Evolutionary conservation across 139 green algal species (phyloP).

Genomic region (Volvox reticuliferus): DNA sequence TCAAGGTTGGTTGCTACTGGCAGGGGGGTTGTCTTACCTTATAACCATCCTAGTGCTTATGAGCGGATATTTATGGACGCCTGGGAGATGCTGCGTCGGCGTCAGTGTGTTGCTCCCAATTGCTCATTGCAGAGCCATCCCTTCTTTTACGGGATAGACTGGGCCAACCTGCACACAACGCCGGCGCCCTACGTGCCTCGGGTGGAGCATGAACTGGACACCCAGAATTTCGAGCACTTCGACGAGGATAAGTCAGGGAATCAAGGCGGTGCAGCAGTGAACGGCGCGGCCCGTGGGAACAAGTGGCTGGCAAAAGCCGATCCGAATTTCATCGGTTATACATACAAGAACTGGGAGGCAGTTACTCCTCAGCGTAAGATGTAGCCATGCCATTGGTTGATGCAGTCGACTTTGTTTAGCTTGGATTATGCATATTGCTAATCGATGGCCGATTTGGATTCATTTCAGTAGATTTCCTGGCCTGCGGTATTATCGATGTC

Average conservation of each 20-base stretch:
- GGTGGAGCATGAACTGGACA: conserved; percentile 94
- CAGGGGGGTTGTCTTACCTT: no score
- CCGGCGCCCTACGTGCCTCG: conserved; percentile 84
- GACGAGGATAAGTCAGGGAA: conserved; percentile 80
- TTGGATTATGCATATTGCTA: no score
- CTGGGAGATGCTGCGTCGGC: no score
- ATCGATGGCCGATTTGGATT: no score
- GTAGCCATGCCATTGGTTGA: no score
- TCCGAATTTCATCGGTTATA: conserved; percentile 98
- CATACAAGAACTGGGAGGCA: conserved; percentile 96
- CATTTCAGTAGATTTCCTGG: no score
- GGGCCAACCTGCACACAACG: conserved; percentile 79
- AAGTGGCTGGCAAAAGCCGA: conserved; percentile 71
- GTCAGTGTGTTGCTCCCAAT: no score
- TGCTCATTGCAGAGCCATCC: conserved; percentile 76
- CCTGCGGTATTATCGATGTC: no score
- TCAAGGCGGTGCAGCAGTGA: background rate
- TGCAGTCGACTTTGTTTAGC: no score
- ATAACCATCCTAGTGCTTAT: no score
- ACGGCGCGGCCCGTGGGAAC: conserved; percentile 32
- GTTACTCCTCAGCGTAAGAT: conserved; percentile 49
- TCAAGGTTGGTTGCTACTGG: conserved; percentile 51
- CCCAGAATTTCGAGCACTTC: conserved; percentile 98
- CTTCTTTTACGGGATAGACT: conserved; percentile 94
- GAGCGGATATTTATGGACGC: no score